A percentile compares a stretch with the other conserved stretches of the same genome.
Conservation (phyloP, 306 rosid species). For the Glycine latifolia region DNA sequence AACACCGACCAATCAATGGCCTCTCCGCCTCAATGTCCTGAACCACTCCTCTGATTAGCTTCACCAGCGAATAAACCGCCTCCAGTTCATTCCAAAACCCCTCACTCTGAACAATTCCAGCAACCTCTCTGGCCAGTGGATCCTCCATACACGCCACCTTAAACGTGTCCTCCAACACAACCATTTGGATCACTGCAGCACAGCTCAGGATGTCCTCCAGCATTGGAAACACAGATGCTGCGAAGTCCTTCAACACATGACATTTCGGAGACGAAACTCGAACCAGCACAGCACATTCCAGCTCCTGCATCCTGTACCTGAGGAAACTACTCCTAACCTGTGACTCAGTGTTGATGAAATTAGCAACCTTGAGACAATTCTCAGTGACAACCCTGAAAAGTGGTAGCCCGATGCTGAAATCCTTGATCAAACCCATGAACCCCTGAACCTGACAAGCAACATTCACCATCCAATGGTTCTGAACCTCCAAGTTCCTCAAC, state of each 20-base stretch:
- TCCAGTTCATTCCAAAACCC: constrained; percentile 81
- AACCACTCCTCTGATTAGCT: constrained; percentile 72
- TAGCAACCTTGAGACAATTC: constrained; percentile 70
- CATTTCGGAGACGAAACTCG: constrained; percentile 72
- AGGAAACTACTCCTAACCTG: constrained; percentile 66
- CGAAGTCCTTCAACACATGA: constrained; percentile 63
- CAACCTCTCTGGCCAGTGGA: constrained; percentile 65
- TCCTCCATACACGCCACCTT: constrained; percentile 66
- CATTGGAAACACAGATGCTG: constrained; percentile 67
- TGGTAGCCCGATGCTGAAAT: constrained; percentile 69
- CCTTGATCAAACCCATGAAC: constrained; percentile 76
- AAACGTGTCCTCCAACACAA: constrained; percentile 67
- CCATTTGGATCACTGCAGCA: constrained; percentile 72
- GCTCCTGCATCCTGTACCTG: constrained; percentile 69
- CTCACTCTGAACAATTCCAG: constrained; percentile 65
- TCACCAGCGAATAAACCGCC: constrained; percentile 77
- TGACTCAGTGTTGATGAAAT: constrained; percentile 64
- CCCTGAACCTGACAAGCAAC: constrained; percentile 86
- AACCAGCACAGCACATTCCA: constrained; percentile 64
- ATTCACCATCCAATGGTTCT: constrained; percentile 92
- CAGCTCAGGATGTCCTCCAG: constrained; percentile 74
- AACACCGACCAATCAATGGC: constrained; percentile 79
- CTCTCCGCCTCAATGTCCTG: constrained; percentile 82
- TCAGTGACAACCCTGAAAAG: constrained; percentile 75
- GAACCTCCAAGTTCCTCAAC: constrained; percentile 78